Evolutionary conservation across 352 stramenopile species (phyloP), one percentile per base, ranked within the genome.

Genomic region (Phytophthora meadii): DNA sequence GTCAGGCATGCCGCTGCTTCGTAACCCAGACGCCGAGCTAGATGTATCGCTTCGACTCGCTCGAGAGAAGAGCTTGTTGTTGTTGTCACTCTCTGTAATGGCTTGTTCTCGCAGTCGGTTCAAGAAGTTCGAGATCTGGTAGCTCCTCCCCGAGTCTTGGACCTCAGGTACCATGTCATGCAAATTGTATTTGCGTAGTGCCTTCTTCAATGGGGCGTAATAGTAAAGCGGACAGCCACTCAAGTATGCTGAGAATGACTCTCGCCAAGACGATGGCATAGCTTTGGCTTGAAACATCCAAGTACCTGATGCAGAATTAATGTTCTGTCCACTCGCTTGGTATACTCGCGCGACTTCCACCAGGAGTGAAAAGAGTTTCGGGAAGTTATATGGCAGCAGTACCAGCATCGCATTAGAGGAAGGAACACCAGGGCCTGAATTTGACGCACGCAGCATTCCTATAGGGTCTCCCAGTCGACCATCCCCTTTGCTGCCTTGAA

Each of bases 381-480:
- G 85, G 50, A 89, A 96, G 61, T 96, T 96, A 65, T 96, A 95
- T n/a, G 88, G 88, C n/a, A 96, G 69, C 19, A 96, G 56, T 5
- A 95, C 76, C n/a, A 96, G 78, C 58, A 93, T 67, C 3, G 78
- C 76, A 17, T 63, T 89, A 14, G 72, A 70, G 0, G 63, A 63
- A 3, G 73, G 76, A 1, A 77, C 65, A 7, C 69, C 70, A 36
- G 76, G 72, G 1, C 54, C 53, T 1, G 63, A 68, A 12, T 25
- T 70, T 8, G 67, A 55, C 0, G 71, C 42, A 50, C 85, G 84
- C 19, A 96, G 61, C 59, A 94, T 93, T 10, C 88, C 88, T 62
- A 96, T 89, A 0, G 88, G 83, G 34, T 96, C 88, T 45, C 88
- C 87, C 6, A 94, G 32, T n/a, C 87, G 77, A 37, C 84, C 84